These are phyloP conservation scores for Metschnikowia continentalis DNA, from an alignment of 805 yeast genomes.

Conservation along the genomic window DNA sequence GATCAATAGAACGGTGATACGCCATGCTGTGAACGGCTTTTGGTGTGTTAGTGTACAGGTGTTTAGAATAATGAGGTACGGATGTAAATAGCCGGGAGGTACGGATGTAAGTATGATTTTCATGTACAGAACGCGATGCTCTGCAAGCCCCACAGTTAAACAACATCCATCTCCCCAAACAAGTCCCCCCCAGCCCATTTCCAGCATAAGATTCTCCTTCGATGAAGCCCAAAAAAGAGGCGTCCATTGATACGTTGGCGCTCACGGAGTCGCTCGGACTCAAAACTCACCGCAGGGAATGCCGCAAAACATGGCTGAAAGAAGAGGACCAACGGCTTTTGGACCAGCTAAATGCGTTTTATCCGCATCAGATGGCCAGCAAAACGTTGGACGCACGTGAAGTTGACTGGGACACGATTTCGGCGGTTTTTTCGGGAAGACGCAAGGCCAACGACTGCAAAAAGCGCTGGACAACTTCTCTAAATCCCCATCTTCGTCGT, in stretches of 20 bases:
- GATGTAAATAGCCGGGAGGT: neutral
- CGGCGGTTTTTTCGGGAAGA: slow-evolving; percentile 36
- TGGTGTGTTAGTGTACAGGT: too few species aligned
- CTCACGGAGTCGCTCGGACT: slow-evolving; percentile 71
- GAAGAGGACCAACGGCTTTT: slow-evolving; percentile 63
- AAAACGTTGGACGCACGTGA: slow-evolving; percentile 31
- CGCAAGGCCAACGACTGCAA: slow-evolving; percentile 79
- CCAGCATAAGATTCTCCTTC: neutral
- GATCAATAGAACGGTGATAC: too few species aligned
- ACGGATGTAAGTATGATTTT: neutral
- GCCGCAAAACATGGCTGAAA: slow-evolving; percentile 68
- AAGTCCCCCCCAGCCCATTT: too few species aligned
- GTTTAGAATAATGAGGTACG: neutral
- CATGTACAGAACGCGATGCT: neutral
- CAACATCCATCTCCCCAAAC: too few species aligned
- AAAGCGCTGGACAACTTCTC: slow-evolving; percentile 81
- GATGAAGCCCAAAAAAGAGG: slow-evolving; percentile 7
- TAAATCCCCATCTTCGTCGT: slow-evolving; percentile 75
- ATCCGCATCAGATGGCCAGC: slow-evolving; percentile 18
- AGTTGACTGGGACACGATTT: slow-evolving; percentile 62
- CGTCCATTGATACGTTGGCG: slow-evolving; percentile 46
- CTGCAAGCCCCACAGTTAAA: neutral
- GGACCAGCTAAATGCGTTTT: slow-evolving; percentile 35
- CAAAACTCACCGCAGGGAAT: slow-evolving; percentile 61
- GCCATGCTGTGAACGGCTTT: too few species aligned